Percentiles rank a stretch among this genome's conserved stretches.
Conservation (phyloP, 306 rosid genomes). For the Quercus bicolor region DNA sequence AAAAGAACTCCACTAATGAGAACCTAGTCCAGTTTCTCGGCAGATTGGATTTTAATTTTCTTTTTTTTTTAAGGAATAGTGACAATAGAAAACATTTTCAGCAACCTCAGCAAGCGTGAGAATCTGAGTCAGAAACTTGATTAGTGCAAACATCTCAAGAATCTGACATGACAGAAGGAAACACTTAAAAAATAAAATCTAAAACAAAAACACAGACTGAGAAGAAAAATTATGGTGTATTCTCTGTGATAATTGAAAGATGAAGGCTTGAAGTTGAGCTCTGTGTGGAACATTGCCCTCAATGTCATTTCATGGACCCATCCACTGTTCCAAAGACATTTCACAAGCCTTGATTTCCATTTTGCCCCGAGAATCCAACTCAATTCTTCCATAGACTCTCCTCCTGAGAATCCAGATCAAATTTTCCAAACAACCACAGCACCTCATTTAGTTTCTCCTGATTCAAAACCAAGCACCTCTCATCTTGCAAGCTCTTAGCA, state of each 20-base stretch:
- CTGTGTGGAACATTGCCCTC: constrained; percentile 78
- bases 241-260: constrained; percentile 37
- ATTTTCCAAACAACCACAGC: constrained; percentile 43
- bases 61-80: too few species aligned
- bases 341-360: constrained; percentile 35
- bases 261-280: constrained; percentile 30
- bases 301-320: constrained; percentile 85
- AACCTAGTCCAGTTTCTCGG: too few species aligned
- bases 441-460: constrained; percentile 41
- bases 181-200: too few species aligned
- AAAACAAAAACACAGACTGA: too few species aligned
- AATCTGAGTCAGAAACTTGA: constrained; percentile 5
- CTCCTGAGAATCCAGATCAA: constrained; percentile 26
- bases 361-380: constrained; percentile 55
- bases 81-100: neutral
- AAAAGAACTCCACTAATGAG: too few species aligned
- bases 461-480: constrained; percentile 53
- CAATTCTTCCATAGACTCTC: constrained; percentile 35
- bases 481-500: constrained; percentile 51
- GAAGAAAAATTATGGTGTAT: constrained; percentile 14
- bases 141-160: too few species aligned
- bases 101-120: constrained; percentile 3
- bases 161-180: neutral
- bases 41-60: too few species aligned
- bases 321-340: constrained; percentile 53